Evolutionary conservation across 2,329 filamentous ascomycete genomes (phyloP), one percentile per base, ranked within the genome.

Genomic region (Neurospora sp.): DNA sequence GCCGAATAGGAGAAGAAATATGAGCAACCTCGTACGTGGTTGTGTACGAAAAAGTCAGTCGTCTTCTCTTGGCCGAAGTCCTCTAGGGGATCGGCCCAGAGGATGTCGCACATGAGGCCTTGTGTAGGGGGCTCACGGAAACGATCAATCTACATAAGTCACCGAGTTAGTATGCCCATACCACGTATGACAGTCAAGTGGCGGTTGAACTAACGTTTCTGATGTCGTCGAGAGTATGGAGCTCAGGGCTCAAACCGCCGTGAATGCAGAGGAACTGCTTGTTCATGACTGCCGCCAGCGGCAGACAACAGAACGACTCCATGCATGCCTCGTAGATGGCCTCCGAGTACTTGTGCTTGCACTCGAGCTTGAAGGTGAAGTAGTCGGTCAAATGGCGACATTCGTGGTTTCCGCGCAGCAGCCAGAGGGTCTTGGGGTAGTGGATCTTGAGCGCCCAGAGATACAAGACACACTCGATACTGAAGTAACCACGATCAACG

Each of bases 231-330:
- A 99, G 85, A 4, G 95, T 97, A 81, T 98, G 95, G 73, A 99
- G 84, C 81, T 99, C 96, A 7, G 96, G 96, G 80, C 94, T 97
- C 76, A 99, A 84, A 73, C 96, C 96, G 78, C 96, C 96, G 80
- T 99, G 96, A 76, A 99, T 98, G 80, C 96, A 99, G 75, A 99
- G 84, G 82, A 99, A 99, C 81, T 99, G 96, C 86, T 99, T 99
- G 88, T 99, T 99, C 96, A 99, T 99, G 75, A 99, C 90, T 38
- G 96, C 96, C 70, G 96, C 96, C 76, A 99, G 85, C 38, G 96
- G 96, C 73, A 99, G 84, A 73, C 91, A 87, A 83, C 96, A 99
- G 86, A 99, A 99, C 0, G 96, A 96, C 74, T 99, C 95, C 89
- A 97, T 97, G 83, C 96, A 98, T 70, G 96, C 95, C 78, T 99